A percentile compares a stretch with the other conserved stretches of the same genome.
Conservation (phyloP, 169 alveolate species). For the Cryptosporidium baileyi region DNA sequence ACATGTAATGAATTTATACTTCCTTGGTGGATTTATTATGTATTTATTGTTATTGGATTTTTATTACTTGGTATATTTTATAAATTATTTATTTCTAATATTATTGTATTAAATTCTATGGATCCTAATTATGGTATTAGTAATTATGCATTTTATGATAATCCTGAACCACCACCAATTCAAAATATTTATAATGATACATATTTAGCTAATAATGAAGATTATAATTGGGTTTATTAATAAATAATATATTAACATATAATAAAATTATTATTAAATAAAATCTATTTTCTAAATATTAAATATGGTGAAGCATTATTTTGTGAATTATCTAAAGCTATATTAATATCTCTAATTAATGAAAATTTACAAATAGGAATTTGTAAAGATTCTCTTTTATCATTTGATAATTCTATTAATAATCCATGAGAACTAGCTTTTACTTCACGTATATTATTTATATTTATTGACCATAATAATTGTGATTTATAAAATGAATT, state of each 20-base stretch:
- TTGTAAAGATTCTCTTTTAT: conserved; percentile 34
- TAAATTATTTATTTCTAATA: conserved; percentile 15
- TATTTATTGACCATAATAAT: conserved; percentile 23
- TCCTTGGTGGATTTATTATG: conserved; percentile 62
- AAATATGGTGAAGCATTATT: conserved; percentile 43
- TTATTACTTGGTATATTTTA: conserved; percentile 20
- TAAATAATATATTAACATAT: not conserved
- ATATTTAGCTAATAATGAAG: conserved; percentile 11
- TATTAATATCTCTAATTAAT: conserved; percentile 1
- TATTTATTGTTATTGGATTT: conserved; percentile 11
- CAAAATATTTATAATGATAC: not conserved
- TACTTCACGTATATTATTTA: conserved; percentile 1
- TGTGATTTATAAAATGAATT: conserved; percentile 7
- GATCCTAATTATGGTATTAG: conserved; percentile 31
- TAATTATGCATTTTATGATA: not conserved
- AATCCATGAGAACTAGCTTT: conserved; percentile 66
- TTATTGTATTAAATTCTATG: not conserved
- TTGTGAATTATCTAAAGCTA: conserved; percentile 43
- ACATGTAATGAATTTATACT: conserved; percentile 9
- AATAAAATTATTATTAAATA: not conserved
- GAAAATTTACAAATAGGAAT: conserved; percentile 48
- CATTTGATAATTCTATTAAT: conserved; percentile 13
- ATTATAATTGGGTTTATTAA: conserved; percentile 37
- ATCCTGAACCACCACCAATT: conserved; percentile 15
- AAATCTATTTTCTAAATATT: not conserved